Conservation (phyloP, 176 grass and related monocot species). For the Zea luxurians region DNA sequence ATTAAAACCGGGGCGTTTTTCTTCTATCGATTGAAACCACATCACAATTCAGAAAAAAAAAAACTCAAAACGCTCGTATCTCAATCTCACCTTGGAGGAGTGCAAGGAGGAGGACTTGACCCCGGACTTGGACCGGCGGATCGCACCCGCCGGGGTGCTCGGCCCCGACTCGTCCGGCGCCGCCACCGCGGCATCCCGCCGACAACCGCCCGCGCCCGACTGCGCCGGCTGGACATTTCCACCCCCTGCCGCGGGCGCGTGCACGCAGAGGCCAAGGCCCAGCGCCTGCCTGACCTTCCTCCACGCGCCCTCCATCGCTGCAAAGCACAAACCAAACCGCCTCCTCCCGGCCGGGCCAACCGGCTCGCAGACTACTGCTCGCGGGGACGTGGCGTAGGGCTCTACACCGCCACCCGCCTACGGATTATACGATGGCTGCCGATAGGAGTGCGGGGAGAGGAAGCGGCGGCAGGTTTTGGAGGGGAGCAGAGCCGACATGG, state of each 20-base stretch:
- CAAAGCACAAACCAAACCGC: constrained; percentile 8
- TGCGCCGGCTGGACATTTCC: neutral
- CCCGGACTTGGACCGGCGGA: constrained; percentile 55
- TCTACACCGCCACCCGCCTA: neutral
- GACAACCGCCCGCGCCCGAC: constrained; percentile 9
- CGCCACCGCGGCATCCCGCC: constrained; percentile 13
- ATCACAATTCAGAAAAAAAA: neutral
- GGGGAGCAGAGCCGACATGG: constrained; percentile 13
- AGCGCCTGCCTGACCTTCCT: constrained; percentile 69
- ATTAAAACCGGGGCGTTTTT: neutral
- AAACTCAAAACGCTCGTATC: neutral
- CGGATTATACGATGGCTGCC: neutral
- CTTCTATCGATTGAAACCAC: neutral
- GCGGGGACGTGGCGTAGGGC: too few species aligned
- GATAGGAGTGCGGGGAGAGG: neutral
- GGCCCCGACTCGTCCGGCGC: constrained; percentile 7
- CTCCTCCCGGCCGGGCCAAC: neutral
- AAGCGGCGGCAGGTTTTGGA: constrained; percentile 15
- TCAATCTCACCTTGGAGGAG: constrained; percentile 54
- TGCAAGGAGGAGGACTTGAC: constrained; percentile 46
- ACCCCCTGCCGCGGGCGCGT: constrained; percentile 13
- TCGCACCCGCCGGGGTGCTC: constrained; percentile 26
- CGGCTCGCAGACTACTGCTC: neutral
- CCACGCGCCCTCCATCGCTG: constrained; percentile 73
- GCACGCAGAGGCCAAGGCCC: constrained; percentile 52